Evolutionary conservation across 2,329 filamentous ascomycete genomes (phyloP), one percentile per base, ranked within the genome.

Genomic region (Diaporthe citriasiana): DNA sequence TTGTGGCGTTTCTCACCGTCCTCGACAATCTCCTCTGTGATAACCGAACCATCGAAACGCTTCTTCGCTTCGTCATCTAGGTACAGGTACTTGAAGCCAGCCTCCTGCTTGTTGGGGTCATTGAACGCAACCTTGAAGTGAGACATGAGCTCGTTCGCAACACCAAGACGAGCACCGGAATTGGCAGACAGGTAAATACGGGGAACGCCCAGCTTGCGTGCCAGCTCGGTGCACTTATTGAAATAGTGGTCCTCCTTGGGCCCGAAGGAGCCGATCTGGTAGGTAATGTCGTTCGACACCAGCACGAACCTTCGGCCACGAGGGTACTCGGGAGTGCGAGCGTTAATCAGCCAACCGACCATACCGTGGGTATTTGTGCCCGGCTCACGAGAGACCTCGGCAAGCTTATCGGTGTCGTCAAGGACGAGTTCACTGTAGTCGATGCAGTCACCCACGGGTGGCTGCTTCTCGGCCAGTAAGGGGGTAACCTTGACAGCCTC

Each of bases 91-190:
- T 97, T 97, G 90, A 99, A 99, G 71, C 97, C 97, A 78, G 91
- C 88, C 82, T 97, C 94, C 56, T 94, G 97, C 83, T 92, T 95
- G 76, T 85, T 85, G 4, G 90, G 85, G 79, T 98, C 93, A 83
- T 98, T 98, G 95, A 96, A 99, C 3, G 96, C 97, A 72, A 98
- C 95, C 77, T 94, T 97, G 90, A 98, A 98, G 88, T 97, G 93
- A 33, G 96, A 95, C 84, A 99, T 97, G 77, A 99, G 89, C 88
- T 98, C 97, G 79, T 98, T 95, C 75, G 97, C 97, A 84, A 99
- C 93, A 81, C 97, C 97, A 79, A 99, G 94, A 81, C 97, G 95
- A 78, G 97, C 97, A 90, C 97, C 97, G 74, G 97, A 99, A 90
- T 99, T 99, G 83, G 97, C 97, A 83, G 97, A 99, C 74, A 99